phyloP scores from a whole-genome alignment of 2,329 filamentous ascomycete species.

The Aspergillus sp. region DNA sequence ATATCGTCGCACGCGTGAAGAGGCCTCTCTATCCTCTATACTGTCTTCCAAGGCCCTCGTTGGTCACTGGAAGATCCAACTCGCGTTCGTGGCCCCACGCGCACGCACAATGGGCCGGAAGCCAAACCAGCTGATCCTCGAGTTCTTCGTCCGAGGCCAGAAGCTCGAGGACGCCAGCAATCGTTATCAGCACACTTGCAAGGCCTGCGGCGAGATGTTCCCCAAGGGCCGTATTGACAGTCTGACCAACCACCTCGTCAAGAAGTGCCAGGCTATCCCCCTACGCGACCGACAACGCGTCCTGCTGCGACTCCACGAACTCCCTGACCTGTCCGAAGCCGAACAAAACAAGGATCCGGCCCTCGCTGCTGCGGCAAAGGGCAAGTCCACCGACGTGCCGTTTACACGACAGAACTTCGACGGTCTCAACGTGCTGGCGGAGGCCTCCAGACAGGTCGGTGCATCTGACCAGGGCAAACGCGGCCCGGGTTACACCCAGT shows the following conservation, averaged over 20 bases:
- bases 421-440: constrained; percentile 74
- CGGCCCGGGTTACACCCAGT: constrained; percentile 29
- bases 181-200: constrained; percentile 85
- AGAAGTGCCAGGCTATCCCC: constrained; percentile 73
- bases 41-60: too few relatives aligned
- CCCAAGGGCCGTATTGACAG: constrained; percentile 82
- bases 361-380: constrained; percentile 23
- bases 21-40: not conserved
- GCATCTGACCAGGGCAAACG: constrained; percentile 39
- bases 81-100: too few relatives aligned
- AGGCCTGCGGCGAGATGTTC: constrained; percentile 77
- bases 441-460: constrained; percentile 73
- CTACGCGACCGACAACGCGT: constrained; percentile 67
- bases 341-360: constrained; percentile 32
- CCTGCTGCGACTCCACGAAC: constrained; percentile 61
- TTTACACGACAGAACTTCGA: constrained; percentile 57
- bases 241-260: constrained; percentile 70
- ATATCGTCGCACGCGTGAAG: not conserved
- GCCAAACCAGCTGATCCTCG: constrained; percentile 73
- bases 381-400: constrained; percentile 32
- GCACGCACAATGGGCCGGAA: constrained; percentile 62
- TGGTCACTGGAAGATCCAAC: too few relatives aligned
- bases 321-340: constrained; percentile 45
- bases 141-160: constrained; percentile 77
- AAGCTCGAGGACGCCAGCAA: constrained; percentile 87